These are phyloP conservation scores for Daldinia concentrica DNA, from an alignment of 495 filamentous ascomycete species.

Conservation along the genomic window DNA sequence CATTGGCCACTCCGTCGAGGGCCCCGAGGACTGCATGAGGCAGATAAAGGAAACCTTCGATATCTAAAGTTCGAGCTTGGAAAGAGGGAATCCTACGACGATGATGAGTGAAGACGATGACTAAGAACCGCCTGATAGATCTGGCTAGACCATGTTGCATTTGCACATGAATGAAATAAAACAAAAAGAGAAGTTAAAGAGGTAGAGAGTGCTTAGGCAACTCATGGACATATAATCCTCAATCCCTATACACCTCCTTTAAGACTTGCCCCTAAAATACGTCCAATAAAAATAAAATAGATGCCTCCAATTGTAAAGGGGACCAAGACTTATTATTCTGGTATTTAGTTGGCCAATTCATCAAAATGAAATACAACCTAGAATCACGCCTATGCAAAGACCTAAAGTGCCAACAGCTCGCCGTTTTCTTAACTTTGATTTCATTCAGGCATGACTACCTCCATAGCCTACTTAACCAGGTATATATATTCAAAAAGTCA, in stretches of 20 bases:
- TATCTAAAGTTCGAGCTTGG: constrained; percentile 55
- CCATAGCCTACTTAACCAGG: constrained; percentile 7
- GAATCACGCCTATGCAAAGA: neutral
- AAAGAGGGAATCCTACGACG: neutral
- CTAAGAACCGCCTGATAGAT: neutral
- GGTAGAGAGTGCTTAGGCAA: constrained; percentile 1
- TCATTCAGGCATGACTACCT: constrained; percentile 30
- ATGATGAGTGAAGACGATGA: neutral
- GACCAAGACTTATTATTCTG: neutral
- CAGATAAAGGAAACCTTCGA: constrained; percentile 82
- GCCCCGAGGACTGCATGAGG: constrained; percentile 81
- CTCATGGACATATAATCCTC: constrained; percentile 16
- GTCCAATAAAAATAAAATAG: neutral
- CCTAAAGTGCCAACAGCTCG: neutral
- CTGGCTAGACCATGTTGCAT: constrained; percentile 2
- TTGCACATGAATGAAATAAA: constrained; percentile 1
- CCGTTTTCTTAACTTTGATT: constrained; percentile 23
- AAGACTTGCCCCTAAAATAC: neutral
- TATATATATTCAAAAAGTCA: neutral
- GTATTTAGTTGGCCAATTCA: neutral
- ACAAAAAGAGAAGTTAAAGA: neutral
- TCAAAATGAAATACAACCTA: neutral
- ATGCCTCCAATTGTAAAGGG: neutral
- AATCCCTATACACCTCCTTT: neutral
- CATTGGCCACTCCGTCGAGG: constrained; percentile 81